Conservation (phyloP, 106 monocot genomes). For the Posidonia australis region DNA sequence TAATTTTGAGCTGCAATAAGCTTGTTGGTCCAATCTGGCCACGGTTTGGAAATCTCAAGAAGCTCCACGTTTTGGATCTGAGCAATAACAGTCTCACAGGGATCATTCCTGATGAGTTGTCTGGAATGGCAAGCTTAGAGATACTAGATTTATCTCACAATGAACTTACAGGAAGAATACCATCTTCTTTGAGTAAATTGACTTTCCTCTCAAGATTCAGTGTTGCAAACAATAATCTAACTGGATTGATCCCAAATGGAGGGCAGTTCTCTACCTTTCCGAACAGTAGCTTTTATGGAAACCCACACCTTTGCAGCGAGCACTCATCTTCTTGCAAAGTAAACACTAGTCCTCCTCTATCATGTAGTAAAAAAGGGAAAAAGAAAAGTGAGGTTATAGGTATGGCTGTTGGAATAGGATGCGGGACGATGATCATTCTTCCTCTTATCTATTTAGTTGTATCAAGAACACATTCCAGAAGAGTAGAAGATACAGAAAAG, state of each 20-base stretch:
- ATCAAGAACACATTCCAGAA: slow-evolving; percentile 10
- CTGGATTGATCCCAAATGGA: slow-evolving; percentile 40
- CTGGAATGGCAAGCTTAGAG: slow-evolving; percentile 61
- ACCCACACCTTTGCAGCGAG: slow-evolving; percentile 44
- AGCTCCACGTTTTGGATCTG: slow-evolving; percentile 47
- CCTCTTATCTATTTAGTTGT: slow-evolving; percentile 1
- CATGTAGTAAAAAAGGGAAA: slow-evolving; percentile 12
- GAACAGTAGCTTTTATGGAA: slow-evolving; percentile 46
- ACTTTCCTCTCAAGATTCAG: slow-evolving; percentile 58
- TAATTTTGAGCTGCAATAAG: slow-evolving; percentile 41
- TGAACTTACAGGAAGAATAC: slow-evolving; percentile 48
- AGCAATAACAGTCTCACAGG: slow-evolving; percentile 46
- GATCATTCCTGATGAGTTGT: slow-evolving; percentile 43
- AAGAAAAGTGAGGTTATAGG: slow-evolving; percentile 12
- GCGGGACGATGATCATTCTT: slow-evolving; percentile 24
- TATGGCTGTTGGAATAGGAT: slow-evolving; percentile 28
- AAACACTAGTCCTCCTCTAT: neutral
- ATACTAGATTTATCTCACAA: slow-evolving; percentile 57
- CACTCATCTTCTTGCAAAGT: slow-evolving; percentile 14
- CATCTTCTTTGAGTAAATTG: slow-evolving; percentile 39
- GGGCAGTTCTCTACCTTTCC: slow-evolving; percentile 78
- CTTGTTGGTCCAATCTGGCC: slow-evolving; percentile 42
- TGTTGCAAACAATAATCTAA: slow-evolving; percentile 57
- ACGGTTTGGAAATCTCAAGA: slow-evolving; percentile 33
- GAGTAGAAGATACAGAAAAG: slow-evolving; percentile 14